Conservation (phyloP, 2,329 filamentous ascomycete species). For the Alternaria sp. region DNA sequence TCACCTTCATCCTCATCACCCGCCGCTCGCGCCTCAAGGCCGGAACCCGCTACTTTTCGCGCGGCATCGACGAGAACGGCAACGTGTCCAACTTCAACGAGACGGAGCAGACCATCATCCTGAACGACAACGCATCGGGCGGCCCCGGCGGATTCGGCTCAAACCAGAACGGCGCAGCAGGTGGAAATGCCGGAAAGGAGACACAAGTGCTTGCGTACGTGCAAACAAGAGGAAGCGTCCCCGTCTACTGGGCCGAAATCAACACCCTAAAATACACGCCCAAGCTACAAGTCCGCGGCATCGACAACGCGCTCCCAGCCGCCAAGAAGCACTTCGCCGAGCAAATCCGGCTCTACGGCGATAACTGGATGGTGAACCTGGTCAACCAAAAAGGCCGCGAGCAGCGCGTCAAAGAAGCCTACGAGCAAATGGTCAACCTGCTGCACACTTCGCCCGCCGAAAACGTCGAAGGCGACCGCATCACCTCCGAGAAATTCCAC, state of each 20-base stretch:
- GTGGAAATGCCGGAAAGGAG: constrained; percentile 68
- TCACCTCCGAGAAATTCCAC: constrained; percentile 80
- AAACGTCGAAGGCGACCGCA: constrained; percentile 66
- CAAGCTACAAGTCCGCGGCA: constrained; percentile 82
- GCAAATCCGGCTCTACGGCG: constrained; percentile 91
- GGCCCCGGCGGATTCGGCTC: constrained; percentile 80
- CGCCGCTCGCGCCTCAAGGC: constrained; percentile 85
- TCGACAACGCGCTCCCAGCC: constrained; percentile 79
- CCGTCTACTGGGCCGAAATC: constrained; percentile 94
- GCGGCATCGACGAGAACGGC: constrained; percentile 90
- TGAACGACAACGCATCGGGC: constrained; percentile 78
- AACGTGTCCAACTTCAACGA: constrained; percentile 99
- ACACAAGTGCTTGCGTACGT: constrained; percentile 92
- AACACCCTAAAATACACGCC: constrained; percentile 93
- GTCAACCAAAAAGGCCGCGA: constrained; percentile 97
- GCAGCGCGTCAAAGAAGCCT: constrained; percentile 85
- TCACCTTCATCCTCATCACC: constrained; percentile 88
- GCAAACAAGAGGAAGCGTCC: constrained; percentile 94
- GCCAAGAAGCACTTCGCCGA: constrained; percentile 89
- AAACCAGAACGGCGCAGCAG: constrained; percentile 71
- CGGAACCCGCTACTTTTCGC: constrained; percentile 92
- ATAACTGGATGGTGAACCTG: constrained; percentile 96
- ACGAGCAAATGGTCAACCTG: constrained; percentile 84
- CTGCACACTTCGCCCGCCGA: constrained; percentile 74
- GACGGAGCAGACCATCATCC: constrained; percentile 88